Conservation (phyloP, 2,329 filamentous ascomycete genomes). For the Xylaria digitata region DNA sequence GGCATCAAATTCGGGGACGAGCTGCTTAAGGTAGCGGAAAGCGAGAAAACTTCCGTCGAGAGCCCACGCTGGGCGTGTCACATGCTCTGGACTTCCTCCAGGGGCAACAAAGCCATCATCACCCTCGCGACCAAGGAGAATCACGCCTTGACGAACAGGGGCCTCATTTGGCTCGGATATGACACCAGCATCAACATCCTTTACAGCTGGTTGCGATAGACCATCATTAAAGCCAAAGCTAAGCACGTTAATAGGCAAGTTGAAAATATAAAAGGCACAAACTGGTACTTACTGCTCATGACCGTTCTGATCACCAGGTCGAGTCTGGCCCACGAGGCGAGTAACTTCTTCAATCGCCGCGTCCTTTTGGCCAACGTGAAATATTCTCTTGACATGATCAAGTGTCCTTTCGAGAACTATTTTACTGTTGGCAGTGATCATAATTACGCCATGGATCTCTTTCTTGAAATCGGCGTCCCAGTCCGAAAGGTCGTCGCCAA, state of each 20-base stretch:
- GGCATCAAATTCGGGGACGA: slow-evolving; percentile 58
- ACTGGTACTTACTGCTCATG: slow-evolving; percentile 52
- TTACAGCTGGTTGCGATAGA: slow-evolving; percentile 55
- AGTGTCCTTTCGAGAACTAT: slow-evolving; percentile 46
- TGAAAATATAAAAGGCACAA: background rate
- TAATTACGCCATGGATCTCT: slow-evolving; percentile 52
- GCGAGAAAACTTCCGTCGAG: slow-evolving; percentile 58
- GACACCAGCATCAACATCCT: slow-evolving; percentile 46
- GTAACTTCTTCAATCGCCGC: slow-evolving; percentile 49
- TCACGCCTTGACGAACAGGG: slow-evolving; percentile 50
- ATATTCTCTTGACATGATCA: slow-evolving; percentile 48
- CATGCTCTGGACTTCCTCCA: background rate
- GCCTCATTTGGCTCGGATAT: slow-evolving; percentile 39
- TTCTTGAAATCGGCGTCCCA: slow-evolving; percentile 51
- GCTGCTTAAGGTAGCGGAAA: slow-evolving; percentile 58
- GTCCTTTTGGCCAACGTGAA: slow-evolving; percentile 38
- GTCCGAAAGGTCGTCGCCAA: slow-evolving; percentile 46
- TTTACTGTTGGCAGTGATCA: slow-evolving; percentile 50
- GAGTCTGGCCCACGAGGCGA: slow-evolving; percentile 49
- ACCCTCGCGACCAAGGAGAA: slow-evolving; percentile 53
- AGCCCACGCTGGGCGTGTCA: slow-evolving; percentile 52
- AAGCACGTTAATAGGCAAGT: background rate
- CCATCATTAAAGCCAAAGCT: slow-evolving; percentile 58
- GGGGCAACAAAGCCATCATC: slow-evolving; percentile 42
- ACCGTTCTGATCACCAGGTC: slow-evolving; percentile 51